Conservation (phyloP, 1,139 yeast species). For the Taiozyma onychis region DNA sequence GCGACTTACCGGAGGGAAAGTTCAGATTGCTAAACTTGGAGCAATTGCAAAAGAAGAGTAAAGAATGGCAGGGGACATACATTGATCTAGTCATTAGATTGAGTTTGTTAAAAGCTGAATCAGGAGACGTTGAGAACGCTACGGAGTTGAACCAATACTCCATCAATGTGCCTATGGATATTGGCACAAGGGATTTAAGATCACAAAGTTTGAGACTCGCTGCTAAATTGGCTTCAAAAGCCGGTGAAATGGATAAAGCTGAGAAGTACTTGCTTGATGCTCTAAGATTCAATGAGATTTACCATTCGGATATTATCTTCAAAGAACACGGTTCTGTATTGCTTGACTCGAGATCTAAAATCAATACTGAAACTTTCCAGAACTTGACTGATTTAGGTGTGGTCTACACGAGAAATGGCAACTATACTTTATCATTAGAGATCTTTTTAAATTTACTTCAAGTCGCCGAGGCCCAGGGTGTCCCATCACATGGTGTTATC, state of each 20-base stretch:
- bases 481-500: not conserved
- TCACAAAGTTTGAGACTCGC: constrained; percentile 25
- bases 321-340: constrained; percentile 15
- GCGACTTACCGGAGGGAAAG: constrained; percentile 20
- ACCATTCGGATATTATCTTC: constrained; percentile 18
- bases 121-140: constrained; percentile 25
- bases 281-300: constrained; percentile 28
- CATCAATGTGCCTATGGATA: constrained; percentile 27
- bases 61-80: constrained; percentile 32
- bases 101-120: constrained; percentile 27
- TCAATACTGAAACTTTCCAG: constrained; percentile 16
- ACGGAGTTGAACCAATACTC: constrained; percentile 25
- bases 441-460: constrained; percentile 27
- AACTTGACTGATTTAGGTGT: constrained; percentile 27
- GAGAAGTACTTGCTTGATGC: constrained; percentile 37
- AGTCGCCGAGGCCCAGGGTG: constrained; percentile 6
- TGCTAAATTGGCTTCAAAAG: constrained; percentile 15
- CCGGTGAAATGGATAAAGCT: constrained; percentile 26
- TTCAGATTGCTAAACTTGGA: constrained; percentile 19
- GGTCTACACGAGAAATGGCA: constrained; percentile 22
- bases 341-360: constrained; percentile 13
- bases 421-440: constrained; percentile 25
- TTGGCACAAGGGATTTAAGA: constrained; percentile 24
- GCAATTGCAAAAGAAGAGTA: constrained; percentile 12
- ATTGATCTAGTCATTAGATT: constrained; percentile 32